A percentile compares a stretch with the other conserved stretches of the same genome.
Evolutionary conservation across 2,329 filamentous ascomycete species (phyloP).

Genomic region (Arachnopeziza araneosa): DNA sequence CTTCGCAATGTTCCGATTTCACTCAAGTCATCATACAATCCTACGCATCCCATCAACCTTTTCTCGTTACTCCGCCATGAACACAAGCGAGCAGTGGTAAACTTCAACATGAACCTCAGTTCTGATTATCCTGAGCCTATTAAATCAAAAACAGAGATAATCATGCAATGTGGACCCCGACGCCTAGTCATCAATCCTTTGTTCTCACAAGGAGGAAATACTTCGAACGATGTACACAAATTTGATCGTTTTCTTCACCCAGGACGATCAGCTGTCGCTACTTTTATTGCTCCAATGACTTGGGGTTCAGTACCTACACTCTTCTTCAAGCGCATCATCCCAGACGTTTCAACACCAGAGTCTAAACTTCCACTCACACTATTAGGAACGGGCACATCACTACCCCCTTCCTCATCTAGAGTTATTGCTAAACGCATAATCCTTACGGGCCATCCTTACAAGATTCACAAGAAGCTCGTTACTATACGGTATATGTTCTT

Average conservation of each 20-base stretch:
- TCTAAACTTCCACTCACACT: slow-evolving; percentile 55
- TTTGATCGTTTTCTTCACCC: slow-evolving; percentile 90
- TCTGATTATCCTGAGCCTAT: slow-evolving; percentile 70
- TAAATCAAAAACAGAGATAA: slow-evolving; percentile 86
- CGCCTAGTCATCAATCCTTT: slow-evolving; percentile 84
- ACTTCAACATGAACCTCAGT: slow-evolving; percentile 82
- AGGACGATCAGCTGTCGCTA: slow-evolving; percentile 81
- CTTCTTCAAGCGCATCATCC: slow-evolving; percentile 65
- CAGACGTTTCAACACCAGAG: slow-evolving; percentile 39
- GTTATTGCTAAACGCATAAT: slow-evolving; percentile 93
- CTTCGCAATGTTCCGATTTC: slow-evolving; percentile 54
- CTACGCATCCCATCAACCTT: slow-evolving; percentile 60
- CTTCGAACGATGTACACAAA: slow-evolving; percentile 95
- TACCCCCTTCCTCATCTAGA: slow-evolving; percentile 69
- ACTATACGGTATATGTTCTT: slow-evolving; percentile 99
- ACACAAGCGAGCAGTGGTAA: slow-evolving; percentile 85
- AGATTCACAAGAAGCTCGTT: slow-evolving; percentile 97
- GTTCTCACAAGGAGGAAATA: slow-evolving; percentile 84
- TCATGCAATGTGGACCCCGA: slow-evolving; percentile 85
- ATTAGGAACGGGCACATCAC: slow-evolving; percentile 79
- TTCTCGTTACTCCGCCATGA: slow-evolving; percentile 91
- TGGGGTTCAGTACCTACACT: slow-evolving; percentile 90
- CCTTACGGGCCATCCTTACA: slow-evolving; percentile 92
- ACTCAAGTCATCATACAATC: slow-evolving; percentile 47
- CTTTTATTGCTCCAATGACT: slow-evolving; percentile 82